Evolutionary conservation across 495 filamentous ascomycete genomes (phyloP).

Genomic region (Letharia lupina): DNA sequence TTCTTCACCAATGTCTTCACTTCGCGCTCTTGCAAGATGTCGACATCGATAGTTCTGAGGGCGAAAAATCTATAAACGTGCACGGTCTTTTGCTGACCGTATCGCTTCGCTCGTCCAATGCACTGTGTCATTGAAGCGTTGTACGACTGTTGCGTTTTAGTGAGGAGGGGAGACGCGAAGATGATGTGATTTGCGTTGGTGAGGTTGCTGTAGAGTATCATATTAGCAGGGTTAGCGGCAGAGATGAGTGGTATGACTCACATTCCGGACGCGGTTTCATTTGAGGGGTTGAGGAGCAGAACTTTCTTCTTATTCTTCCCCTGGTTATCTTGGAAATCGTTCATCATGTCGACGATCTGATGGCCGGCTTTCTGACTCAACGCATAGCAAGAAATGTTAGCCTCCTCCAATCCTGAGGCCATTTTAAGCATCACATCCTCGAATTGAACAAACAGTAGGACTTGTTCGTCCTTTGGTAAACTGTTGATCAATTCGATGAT

Average conservation of each 20-base stretch:
- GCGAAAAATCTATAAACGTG: conserved; percentile 62
- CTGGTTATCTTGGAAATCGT: conserved; percentile 35
- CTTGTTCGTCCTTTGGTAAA: conserved; percentile 39
- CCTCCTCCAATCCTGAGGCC: conserved; percentile 28
- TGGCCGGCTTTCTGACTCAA: conserved; percentile 27
- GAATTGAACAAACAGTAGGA: conserved; percentile 47
- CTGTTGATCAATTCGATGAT: conserved; percentile 38
- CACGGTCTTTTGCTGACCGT: conserved; percentile 58
- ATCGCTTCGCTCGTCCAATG: conserved; percentile 58
- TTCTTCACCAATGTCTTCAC: conserved; percentile 29
- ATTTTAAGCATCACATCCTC: conserved; percentile 34
- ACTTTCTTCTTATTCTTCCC: conserved; percentile 36
- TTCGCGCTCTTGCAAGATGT: conserved; percentile 47
- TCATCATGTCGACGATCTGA: conserved; percentile 31
- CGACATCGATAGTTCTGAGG: conserved; percentile 59
- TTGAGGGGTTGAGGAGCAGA: conserved; percentile 56
- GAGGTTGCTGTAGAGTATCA: conserved; percentile 48
- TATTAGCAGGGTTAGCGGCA: not conserved
- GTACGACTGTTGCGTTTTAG: conserved; percentile 48
- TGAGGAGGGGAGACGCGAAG: conserved; percentile 57
- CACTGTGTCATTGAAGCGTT: conserved; percentile 59
- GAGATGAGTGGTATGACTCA: conserved; percentile 35
- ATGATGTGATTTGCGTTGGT: conserved; percentile 70
- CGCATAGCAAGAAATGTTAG: conserved; percentile 31
- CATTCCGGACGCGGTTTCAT: conserved; percentile 59